Evolutionary conservation across 495 filamentous ascomycete genomes (phyloP).

Genomic region (Emericellopsis terricola): DNA sequence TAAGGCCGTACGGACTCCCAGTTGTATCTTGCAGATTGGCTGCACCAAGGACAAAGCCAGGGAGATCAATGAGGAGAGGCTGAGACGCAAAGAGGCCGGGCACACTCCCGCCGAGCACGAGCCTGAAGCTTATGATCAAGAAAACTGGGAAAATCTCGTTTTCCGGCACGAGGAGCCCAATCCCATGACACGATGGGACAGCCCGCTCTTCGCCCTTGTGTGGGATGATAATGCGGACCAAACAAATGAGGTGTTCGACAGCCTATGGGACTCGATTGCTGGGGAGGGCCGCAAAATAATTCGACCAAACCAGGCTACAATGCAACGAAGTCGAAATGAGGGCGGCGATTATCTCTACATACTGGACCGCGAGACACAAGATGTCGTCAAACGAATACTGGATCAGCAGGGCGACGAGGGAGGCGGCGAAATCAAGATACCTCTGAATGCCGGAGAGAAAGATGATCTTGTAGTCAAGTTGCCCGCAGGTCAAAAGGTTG

Average conservation of each 20-base stretch:
- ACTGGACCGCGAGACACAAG: slow-evolving; percentile 71
- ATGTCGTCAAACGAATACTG: slow-evolving; percentile 57
- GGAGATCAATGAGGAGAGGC: slow-evolving; percentile 34
- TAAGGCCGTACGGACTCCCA: slow-evolving; percentile 67
- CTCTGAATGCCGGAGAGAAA: slow-evolving; percentile 13
- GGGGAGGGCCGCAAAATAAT: slow-evolving; percentile 41
- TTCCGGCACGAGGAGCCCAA: slow-evolving; percentile 95
- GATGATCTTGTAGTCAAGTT: slow-evolving; percentile 31
- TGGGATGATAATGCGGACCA: slow-evolving; percentile 51
- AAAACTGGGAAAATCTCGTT: slow-evolving; percentile 79
- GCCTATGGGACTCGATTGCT: slow-evolving; percentile 66
- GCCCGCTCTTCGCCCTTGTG: slow-evolving; percentile 77
- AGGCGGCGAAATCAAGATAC: slow-evolving; percentile 26
- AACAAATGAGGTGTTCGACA: slow-evolving; percentile 17
- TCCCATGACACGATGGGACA: slow-evolving; percentile 88
- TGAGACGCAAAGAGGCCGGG: slow-evolving; percentile 9
- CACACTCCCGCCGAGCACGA: slow-evolving; percentile 1
- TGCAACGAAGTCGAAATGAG: slow-evolving; percentile 39
- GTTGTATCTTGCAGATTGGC: slow-evolving; percentile 75
- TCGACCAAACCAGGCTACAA: slow-evolving; percentile 65
- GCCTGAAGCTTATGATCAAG: slow-evolving; percentile 39
- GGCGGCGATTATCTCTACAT: slow-evolving; percentile 69
- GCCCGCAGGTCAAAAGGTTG: slow-evolving; percentile 35
- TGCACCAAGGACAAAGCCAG: slow-evolving; percentile 50
- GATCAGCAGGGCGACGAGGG: slow-evolving; percentile 52